phyloP scores from a whole-genome alignment of 108 stramenopile species.

The Craspedostauros australis region DNA sequence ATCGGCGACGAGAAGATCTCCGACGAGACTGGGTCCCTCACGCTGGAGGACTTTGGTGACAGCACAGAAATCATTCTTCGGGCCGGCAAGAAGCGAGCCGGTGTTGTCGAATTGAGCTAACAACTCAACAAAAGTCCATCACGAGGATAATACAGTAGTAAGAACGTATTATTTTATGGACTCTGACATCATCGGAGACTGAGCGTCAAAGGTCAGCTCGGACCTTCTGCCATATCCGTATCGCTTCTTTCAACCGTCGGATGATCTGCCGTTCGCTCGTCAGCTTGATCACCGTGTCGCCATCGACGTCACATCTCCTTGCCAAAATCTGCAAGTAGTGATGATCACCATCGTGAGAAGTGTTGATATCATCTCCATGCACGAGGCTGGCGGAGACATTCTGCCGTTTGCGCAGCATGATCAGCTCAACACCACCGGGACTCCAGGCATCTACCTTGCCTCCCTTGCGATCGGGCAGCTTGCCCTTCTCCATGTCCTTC shows the following conservation, averaged over 20 bases:
- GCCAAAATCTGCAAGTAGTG: neutral
- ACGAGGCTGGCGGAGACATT: constrained; percentile 19
- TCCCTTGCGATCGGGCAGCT: constrained; percentile 14
- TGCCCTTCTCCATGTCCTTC: constrained; percentile 17
- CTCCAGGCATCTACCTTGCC: constrained; percentile 21
- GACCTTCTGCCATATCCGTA: constrained; percentile 12
- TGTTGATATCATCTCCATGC: neutral
- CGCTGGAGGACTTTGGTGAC: constrained; percentile 47
- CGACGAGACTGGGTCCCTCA: constrained; percentile 57
- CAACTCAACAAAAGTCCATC: no score
- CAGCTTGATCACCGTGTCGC: constrained; percentile 7
- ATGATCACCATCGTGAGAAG: neutral
- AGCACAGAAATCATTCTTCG: constrained; percentile 63
- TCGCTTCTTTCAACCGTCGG: constrained; percentile 5
- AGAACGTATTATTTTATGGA: no score
- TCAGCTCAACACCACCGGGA: constrained; percentile 11
- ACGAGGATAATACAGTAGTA: no score
- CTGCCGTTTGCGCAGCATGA: constrained; percentile 42
- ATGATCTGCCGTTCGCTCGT: constrained; percentile 6
- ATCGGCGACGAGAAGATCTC: constrained; percentile 58
- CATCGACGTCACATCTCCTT: constrained; percentile 9
- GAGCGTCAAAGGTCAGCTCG: no score
- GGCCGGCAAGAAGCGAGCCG: constrained; percentile 88
- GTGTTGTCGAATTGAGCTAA: constrained; percentile 71
- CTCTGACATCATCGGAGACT: no score